Percentiles rank a stretch among this genome's conserved stretches.
These are phyloP conservation scores for Cryptococcus floricola DNA, from an alignment of 1,284 basidiomycete species.

Conservation along the genomic window DNA sequence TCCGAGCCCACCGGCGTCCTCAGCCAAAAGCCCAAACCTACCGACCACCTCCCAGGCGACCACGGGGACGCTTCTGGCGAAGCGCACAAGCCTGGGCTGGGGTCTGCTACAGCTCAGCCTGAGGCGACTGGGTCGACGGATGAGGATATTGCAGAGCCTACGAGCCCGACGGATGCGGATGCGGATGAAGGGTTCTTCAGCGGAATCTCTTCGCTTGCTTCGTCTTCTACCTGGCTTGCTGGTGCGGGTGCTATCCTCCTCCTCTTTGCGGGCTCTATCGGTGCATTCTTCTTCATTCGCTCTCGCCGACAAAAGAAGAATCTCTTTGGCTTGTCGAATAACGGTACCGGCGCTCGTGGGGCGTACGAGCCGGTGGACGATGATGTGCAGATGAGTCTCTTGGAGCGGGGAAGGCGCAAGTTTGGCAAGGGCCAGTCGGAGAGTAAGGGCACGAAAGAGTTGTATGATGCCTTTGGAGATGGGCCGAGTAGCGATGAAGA, in stretches of 20 bases:
- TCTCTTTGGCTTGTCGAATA: constrained; percentile 34
- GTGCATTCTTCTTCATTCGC: constrained; percentile 55
- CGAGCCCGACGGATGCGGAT: constrained; percentile 16
- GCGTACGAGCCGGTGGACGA: constrained; percentile 70
- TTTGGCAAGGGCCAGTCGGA: constrained; percentile 51
- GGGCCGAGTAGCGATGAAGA: constrained; percentile 41
- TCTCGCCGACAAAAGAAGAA: constrained; percentile 57
- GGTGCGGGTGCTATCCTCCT: constrained; percentile 70
- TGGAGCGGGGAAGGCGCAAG: constrained; percentile 49
- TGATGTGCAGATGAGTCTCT: constrained; percentile 67
- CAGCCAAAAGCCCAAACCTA: constrained; percentile 74
- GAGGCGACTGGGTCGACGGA: constrained; percentile 9
- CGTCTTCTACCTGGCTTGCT: constrained; percentile 78
- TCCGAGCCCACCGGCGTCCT: constrained; percentile 49
- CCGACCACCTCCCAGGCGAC: constrained; percentile 77
- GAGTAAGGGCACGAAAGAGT: constrained; percentile 57
- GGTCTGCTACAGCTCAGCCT: constrained; percentile 12
- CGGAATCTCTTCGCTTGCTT: constrained; percentile 70
- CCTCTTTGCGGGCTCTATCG: constrained; percentile 60
- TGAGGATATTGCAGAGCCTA: constrained; percentile 18
- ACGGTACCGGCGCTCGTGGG: constrained; percentile 49
- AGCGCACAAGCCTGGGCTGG: constrained; percentile 35
- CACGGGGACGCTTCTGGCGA: constrained; percentile 58
- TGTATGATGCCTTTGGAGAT: constrained; percentile 90
- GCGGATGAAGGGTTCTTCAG: constrained; percentile 81